These are phyloP conservation scores for Pugionium cornutum DNA, from an alignment of 345 rosid species.

Conservation along the genomic window DNA sequence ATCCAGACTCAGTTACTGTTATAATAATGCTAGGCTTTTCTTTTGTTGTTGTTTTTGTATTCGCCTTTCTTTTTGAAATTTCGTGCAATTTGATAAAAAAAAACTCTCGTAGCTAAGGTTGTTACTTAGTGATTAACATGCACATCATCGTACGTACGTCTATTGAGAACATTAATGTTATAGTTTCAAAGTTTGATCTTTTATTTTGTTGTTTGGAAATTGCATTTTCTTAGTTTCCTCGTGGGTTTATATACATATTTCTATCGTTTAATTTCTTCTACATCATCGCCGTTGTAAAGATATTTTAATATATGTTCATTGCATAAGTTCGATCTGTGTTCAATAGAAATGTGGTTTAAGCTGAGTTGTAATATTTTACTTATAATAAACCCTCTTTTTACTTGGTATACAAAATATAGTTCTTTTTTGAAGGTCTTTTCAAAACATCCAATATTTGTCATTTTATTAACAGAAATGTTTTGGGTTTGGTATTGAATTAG, in stretches of 20 bases:
- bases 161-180: conserved; percentile 13
- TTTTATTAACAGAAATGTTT: neutral
- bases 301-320: no score
- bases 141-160: conserved; percentile 23
- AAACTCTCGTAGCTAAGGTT: conserved; percentile 27
- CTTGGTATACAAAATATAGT: neutral
- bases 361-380: no score
- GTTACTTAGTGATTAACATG: conserved; percentile 37
- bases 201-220: no score
- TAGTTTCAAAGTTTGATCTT: neutral
- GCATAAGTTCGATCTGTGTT: no score
- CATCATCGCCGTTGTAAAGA: no score
- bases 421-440: conserved; percentile 23
- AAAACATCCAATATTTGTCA: neutral
- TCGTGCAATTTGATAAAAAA: conserved; percentile 2
- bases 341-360: no score
- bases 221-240: no score
- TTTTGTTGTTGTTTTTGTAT: conserved; percentile 25
- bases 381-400: neutral
- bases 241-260: no score
- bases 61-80: conserved; percentile 9
- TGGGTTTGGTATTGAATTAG: conserved; percentile 39
- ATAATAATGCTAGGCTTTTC: conserved; percentile 23
- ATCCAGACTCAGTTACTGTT: conserved; percentile 24
- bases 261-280: no score